Evolutionary conservation across 176 grass and related monocot genomes (phyloP), one percentile per base, ranked within the genome.

Genomic region (Triticum urartu): DNA sequence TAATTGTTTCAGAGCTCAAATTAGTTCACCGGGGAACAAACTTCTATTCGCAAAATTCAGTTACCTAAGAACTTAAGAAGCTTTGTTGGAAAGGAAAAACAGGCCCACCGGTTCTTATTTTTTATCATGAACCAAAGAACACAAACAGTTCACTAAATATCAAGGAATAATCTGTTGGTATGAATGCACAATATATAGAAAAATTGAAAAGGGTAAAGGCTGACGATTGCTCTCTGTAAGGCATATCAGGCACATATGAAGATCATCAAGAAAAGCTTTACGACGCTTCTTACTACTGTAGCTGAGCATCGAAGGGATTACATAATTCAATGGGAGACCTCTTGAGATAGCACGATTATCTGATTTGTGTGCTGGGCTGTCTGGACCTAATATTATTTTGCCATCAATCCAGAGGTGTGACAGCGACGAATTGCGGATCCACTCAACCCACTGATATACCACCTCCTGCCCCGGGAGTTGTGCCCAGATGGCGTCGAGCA

Each of bases 391-490:
- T 33, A 64, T 83, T 36, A 89, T 78, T 75, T 38, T 85, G 26
- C 33, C 39, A 86, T 89, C 83, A 68, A 86, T 83, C 50, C 72
- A 89, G 80, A 90, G 78, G 86, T 83, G 81, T 33, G 85, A 75
- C 13, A 45, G 68, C 22, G 82, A 93, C 28, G 66, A 90, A 81
- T 85, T 85, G 22, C 80, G 47, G 14, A 93, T 58, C 88, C 88
- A 93, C 33, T 93, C 88, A 50, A 90, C 85, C 85, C 91, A 93
- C 18, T 79, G 91, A 74, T 93, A 90, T 30, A 85, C 80, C 21
- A 88, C 60, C 73, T 93, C 91, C 47, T 88, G 91, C 11, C 85
- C 78, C 18, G 30, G 78, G 36, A 90, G 47, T 12, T 85, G 72
- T 80, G 54, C 64, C 85, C 85, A 93, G 5, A 93, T 90, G 26